These are phyloP conservation scores for Globisporangium cystogenes DNA, from an alignment of 352 stramenopile genomes.

Conservation along the genomic window DNA sequence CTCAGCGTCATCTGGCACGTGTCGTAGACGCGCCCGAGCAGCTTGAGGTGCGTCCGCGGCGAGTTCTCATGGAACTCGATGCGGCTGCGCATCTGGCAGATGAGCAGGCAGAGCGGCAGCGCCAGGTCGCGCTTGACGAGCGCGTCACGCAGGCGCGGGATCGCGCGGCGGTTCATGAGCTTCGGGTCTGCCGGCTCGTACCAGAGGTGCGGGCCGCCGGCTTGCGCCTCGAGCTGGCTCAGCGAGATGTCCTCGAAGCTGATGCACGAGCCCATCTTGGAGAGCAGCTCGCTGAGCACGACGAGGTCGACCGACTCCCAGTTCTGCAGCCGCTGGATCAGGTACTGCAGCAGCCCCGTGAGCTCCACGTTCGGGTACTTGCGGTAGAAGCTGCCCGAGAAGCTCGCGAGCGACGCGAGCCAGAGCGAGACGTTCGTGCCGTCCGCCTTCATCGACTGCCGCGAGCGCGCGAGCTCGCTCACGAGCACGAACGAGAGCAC, in stretches of 20 bases:
- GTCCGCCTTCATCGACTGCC: slow-evolving; percentile 82
- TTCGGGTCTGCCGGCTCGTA: slow-evolving; percentile 76
- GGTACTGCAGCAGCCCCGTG: slow-evolving; percentile 85
- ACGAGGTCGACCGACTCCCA: slow-evolving; percentile 84
- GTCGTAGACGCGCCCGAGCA: slow-evolving; percentile 76
- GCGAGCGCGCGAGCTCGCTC: slow-evolving; percentile 80
- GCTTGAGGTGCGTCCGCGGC: slow-evolving; percentile 58
- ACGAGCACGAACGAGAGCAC: slow-evolving; percentile 93
- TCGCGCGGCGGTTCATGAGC: slow-evolving; percentile 77
- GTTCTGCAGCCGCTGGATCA: slow-evolving; percentile 84
- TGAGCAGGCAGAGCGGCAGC: slow-evolving; percentile 69
- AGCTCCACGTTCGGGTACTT: slow-evolving; percentile 92
- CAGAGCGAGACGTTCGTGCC: slow-evolving; percentile 92
- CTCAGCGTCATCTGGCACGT: slow-evolving; percentile 83
- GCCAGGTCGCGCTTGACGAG: slow-evolving; percentile 77
- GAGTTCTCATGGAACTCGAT: slow-evolving; percentile 78
- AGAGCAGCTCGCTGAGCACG: slow-evolving; percentile 84
- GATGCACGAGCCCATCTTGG: slow-evolving; percentile 85
- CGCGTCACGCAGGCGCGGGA: slow-evolving; percentile 75
- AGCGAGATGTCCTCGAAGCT: slow-evolving; percentile 83
- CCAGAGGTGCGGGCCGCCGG: slow-evolving; percentile 73
- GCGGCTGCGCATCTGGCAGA: slow-evolving; percentile 80
- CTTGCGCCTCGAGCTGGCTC: slow-evolving; percentile 78
- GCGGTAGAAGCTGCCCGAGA: slow-evolving; percentile 93
- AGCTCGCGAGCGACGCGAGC: slow-evolving; percentile 91